Base-by-base conservation (phyloP, 2,329 filamentous ascomycete species). In the Nothopassalora personata region DNA sequence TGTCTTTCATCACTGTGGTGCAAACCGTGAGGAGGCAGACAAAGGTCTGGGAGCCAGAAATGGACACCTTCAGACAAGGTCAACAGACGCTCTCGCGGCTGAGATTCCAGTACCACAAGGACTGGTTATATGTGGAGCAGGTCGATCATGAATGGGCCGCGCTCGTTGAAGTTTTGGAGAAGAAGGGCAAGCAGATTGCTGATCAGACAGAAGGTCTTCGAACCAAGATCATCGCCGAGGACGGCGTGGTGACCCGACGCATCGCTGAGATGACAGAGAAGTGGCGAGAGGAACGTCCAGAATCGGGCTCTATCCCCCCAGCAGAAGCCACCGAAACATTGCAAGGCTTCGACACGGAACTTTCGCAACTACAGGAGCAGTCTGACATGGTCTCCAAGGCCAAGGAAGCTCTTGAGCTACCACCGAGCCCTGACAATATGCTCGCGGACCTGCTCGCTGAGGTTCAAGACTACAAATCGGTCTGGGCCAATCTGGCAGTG, bases 401-500 rank as follows among this genome's bases (percentile, higher is more conserved):
- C 2, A 99, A 97, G 75, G 94, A 99, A 74, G 94, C 94, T 4
- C 85, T 99, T 46, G 91, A 96, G 71, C 83, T 99, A 46, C 89
- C 93, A 3, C 83, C 89, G 2, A 89, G 85, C 56, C 80, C 87
- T 0, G 90, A 96, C 67, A 89, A 88, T 54, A 86, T 88, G n/a
- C 84, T 99, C 23, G 81, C 84, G n/a, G 84, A 88, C 28, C 89
- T 97, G 8, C 81, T 97, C 15, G 93, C 97, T 72, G 94, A 99
- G 76, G 91, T 99, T 2, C 91, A 96, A 62, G 94, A 99, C 74
- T 99, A 99, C 79, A 96, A 96, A 76, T 97, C 93, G 19, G 94
- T 99, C 9, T 99, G 94, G 94, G 90, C 93, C 33, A 93, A 90
- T 52, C 79, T 99, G 53, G 93, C 91, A 27, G 96, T 92, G 5